Percentiles rank a stretch among this genome's conserved stretches.
These are phyloP conservation scores for Microstegium vimineum DNA, from an alignment of 176 grass and related monocot genomes.

Conservation along the genomic window DNA sequence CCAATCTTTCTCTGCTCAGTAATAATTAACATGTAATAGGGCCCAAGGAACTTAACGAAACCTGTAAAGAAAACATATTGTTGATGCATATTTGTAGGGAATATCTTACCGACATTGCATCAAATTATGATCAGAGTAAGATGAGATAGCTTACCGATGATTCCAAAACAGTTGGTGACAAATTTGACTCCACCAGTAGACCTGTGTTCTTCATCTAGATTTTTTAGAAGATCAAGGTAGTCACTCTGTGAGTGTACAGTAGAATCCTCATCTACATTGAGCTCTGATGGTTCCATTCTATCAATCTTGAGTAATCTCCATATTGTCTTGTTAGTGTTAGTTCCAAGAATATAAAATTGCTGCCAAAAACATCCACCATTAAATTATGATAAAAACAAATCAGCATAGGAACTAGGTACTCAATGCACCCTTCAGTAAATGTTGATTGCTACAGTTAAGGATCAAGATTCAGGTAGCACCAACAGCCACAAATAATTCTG, in stretches of 20 bases:
- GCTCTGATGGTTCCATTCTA: slow-evolving; percentile 72
- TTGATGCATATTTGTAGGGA: neutral
- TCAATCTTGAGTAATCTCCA: slow-evolving; percentile 94
- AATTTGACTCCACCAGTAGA: slow-evolving; percentile 85
- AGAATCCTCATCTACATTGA: slow-evolving; percentile 66
- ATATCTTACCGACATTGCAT: slow-evolving; percentile 4
- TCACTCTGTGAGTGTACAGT: slow-evolving; percentile 52
- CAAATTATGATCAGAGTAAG: slow-evolving; percentile 1
- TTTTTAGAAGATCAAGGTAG: slow-evolving; percentile 62
- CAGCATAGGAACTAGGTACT: neutral
- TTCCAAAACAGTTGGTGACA: slow-evolving; percentile 88
- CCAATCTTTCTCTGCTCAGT: slow-evolving; percentile 81
- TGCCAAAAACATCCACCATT: slow-evolving; percentile 39
- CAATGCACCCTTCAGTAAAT: slow-evolving; percentile 2
- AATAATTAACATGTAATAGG: slow-evolving; percentile 98
- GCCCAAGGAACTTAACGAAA: slow-evolving; percentile 93
- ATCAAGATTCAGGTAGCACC: neutral
- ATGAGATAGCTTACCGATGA: slow-evolving; percentile 55
- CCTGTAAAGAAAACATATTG: slow-evolving; percentile 40
- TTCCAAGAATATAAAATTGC: slow-evolving; percentile 91
- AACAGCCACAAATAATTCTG: neutral
- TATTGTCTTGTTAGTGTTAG: slow-evolving; percentile 56
- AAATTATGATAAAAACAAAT: slow-evolving; percentile 14
- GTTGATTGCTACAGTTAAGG: neutral
- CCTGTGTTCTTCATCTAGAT: slow-evolving; percentile 68